phyloP scores from a whole-genome alignment of 1,284 basidiomycete genomes.

The Trichosporon coremiiforme region DNA sequence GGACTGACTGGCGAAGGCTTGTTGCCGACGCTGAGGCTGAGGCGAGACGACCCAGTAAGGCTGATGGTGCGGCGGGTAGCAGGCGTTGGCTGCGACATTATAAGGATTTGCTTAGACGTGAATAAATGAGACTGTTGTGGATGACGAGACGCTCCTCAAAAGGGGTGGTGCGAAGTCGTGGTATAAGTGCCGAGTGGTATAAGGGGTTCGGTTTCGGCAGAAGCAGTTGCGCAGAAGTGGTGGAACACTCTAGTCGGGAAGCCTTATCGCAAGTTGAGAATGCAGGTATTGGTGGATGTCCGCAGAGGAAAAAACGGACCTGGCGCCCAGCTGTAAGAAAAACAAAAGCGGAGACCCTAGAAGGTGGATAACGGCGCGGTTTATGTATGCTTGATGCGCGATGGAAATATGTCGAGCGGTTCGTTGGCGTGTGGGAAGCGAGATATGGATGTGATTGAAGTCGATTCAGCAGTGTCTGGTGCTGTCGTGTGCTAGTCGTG shows the following conservation, averaged over 20 bases:
- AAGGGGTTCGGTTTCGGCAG: background rate
- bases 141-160: background rate
- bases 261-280: background rate
- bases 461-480: constrained; percentile 8
- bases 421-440: background rate
- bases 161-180: background rate
- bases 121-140: background rate
- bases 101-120: constrained; percentile 4
- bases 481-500: constrained; percentile 17
- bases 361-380: background rate
- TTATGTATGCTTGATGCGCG: background rate
- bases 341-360: constrained; percentile 4
- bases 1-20: constrained; percentile 32
- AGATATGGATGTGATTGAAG: background rate
- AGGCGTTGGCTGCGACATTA: constrained; percentile 28
- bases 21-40: constrained; percentile 49
- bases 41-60: constrained; percentile 47
- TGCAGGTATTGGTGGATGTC: background rate
- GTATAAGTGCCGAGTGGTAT: constrained; percentile 7
- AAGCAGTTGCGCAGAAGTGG: constrained; percentile 3
- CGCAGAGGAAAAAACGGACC: background rate
- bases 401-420: background rate
- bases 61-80: constrained; percentile 44
- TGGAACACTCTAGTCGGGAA: background rate
- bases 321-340: constrained; percentile 11